phyloP scores from a whole-genome alignment of 2,329 filamentous ascomycete species.

The Pseudopithomyces maydicus region DNA sequence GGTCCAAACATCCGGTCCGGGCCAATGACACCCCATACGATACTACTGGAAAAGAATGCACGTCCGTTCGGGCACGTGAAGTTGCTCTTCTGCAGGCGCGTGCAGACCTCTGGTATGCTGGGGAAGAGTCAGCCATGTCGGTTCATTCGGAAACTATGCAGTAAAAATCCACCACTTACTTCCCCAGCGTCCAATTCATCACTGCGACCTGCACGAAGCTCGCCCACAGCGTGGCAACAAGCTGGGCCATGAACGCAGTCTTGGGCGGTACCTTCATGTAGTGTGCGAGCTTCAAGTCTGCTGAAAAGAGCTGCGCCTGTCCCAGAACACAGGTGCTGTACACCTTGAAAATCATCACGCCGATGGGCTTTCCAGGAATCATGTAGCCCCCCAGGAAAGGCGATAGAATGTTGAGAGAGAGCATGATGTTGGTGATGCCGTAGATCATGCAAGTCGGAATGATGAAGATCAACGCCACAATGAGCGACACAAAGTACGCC shows the following conservation, averaged over 20 bases:
- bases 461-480: slow-evolving; percentile 61
- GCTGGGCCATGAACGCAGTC: slow-evolving; percentile 69
- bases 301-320: slow-evolving; percentile 50
- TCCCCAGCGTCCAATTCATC: slow-evolving; percentile 59
- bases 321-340: slow-evolving; percentile 35
- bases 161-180: neutral
- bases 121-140: neutral
- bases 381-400: slow-evolving; percentile 56
- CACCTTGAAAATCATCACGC: slow-evolving; percentile 58
- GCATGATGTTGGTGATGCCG: slow-evolving; percentile 40
- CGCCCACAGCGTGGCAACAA: slow-evolving; percentile 68
- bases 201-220: slow-evolving; percentile 70
- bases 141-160: neutral
- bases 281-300: slow-evolving; percentile 58
- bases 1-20: slow-evolving; percentile 71
- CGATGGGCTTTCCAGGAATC: slow-evolving; percentile 54
- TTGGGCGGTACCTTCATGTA: slow-evolving; percentile 65
- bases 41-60: slow-evolving; percentile 70
- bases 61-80: slow-evolving; percentile 63
- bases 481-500: slow-evolving; percentile 26
- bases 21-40: slow-evolving; percentile 69
- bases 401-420: slow-evolving; percentile 23
- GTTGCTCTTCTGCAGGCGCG: slow-evolving; percentile 61
- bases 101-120: slow-evolving; percentile 69
- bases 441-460: slow-evolving; percentile 67